Base-by-base conservation (phyloP, 2,329 filamentous ascomycete genomes). In the Fusarium solani-melongenae region DNA sequence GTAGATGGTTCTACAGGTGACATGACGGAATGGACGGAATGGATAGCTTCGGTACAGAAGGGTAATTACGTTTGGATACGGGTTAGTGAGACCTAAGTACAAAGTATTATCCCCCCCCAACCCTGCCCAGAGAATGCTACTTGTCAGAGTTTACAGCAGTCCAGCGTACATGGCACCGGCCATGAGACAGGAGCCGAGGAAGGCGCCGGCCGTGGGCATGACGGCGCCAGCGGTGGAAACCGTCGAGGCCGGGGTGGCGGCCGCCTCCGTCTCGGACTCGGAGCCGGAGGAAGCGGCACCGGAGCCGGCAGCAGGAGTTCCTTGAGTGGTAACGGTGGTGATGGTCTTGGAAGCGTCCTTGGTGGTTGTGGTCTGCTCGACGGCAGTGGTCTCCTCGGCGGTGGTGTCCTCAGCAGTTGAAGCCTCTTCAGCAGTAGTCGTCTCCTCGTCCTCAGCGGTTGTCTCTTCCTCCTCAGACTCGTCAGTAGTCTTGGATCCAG, bases 141-240 rank as follows among this genome's bases (percentile, higher is more conserved):
- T 22, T 22, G 51, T 24, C n/a, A 17, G 20, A 34, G 20, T 56
- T 76, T 76, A 81, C 49, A 81, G 36, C 44, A 81, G 64, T 29
- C 76, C 79, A 55, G 74, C 69, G 51, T 75, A 78, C 57, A 77
- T 79, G 22, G 74, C 76, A 44, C 79, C 80, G 51, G 78, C 80
- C 51, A 79, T 44, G 34, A 80, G 53, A 27, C 56, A 72, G 5
- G 70, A 64, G 11, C 70, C 79, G 20, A 81, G 60, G 27, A 78
- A 62, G 31, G 77, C 76, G 12, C 58, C 77, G 44, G 73, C 76
- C 27, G 79, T 77, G 27, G 78, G 68, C 70, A 76, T 69, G 36
- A 67, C 74, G 27, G 77, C 75, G 22, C 75, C 76, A 46, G 67
- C 73, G 46, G 76, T 75, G 46, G 74, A 73, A 60, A 70, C 62